Percentiles rank a stretch among this genome's conserved stretches.
These are phyloP conservation scores for Xylaria longipes DNA, from an alignment of 495 filamentous ascomycete genomes.

Conservation along the genomic window DNA sequence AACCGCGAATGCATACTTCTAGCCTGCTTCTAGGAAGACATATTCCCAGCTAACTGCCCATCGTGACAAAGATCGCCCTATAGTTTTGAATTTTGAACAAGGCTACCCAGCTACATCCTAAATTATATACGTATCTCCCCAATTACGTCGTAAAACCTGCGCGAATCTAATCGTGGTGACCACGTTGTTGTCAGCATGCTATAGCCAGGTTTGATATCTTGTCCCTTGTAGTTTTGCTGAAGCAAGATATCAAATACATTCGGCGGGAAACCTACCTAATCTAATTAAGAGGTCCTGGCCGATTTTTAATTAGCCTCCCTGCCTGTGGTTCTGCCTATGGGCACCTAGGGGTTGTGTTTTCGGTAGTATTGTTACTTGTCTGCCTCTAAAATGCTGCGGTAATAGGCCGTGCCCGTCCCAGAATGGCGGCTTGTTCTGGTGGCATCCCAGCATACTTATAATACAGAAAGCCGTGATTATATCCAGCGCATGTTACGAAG, in stretches of 20 bases:
- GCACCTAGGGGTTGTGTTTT: no score
- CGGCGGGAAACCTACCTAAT: not conserved
- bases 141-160: not conserved
- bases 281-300: no score
- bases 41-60: not conserved
- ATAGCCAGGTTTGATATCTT: not conserved
- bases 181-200: not conserved
- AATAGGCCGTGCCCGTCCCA: no score
- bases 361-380: no score
- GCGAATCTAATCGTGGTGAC: not conserved
- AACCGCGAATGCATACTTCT: not conserved
- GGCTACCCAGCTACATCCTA: not conserved
- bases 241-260: not conserved
- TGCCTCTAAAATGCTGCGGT: no score
- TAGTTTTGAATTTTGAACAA: not conserved
- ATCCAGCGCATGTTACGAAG: not conserved
- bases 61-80: not conserved
- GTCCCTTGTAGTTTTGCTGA: not conserved
- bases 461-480: not conserved
- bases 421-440: no score
- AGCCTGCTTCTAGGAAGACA: not conserved
- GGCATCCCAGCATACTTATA: not conserved
- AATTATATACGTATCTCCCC: not conserved
- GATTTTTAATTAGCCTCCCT: no score
- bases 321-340: no score